Evolutionary conservation across 495 filamentous ascomycete species (phyloP), one percentile per base, ranked within the genome.

Genomic region (Stereocaulon alpinum): DNA sequence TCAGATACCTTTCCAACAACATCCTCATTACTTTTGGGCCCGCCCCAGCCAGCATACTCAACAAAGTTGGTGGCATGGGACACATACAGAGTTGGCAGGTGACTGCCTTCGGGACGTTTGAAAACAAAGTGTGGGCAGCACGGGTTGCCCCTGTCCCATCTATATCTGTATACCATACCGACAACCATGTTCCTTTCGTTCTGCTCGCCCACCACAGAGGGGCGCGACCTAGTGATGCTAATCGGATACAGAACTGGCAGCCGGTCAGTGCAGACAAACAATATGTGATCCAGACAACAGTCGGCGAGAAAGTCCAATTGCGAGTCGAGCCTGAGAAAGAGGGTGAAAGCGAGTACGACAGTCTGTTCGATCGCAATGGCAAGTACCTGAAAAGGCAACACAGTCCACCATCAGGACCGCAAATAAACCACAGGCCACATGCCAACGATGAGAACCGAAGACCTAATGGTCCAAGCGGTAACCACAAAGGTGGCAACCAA

Each of bases 91-190:
- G 69, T 50, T 98, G 92, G 87, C 78, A 89, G 68, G 83, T 95
- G 15, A 87, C 84, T 4, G 88, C 86, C 20, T 82, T 84, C 15
- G 88, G 81, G 9, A 77, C 77, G 53, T 85, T 78, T 63, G 87
- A 96, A 55, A 83, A 89, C 69, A 85, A 79, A 61, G 76, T 96
- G 55, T 97, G 91, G 90, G 94, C 92, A 24, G 91, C 84, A 30
- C 79, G 82, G 40, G 79, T 96, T 42, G 77, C 78, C 30, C 89
- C 92, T 10, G 77, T 91, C 1, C 86, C 86, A 2, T 69, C 76
- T 17, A 80, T 74, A 6, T 80, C 81, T 27, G 73, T 75, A 52
- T 81, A 80, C 64, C 84, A 91, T 72, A 90, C 88, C 11, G 86
- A 91, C 48, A 89, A 88, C 63, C 75, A 77, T 30, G 72, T 75